Evolutionary conservation across 2,329 filamentous ascomycete genomes (phyloP).

Genomic region (Capronia epimyces): DNA sequence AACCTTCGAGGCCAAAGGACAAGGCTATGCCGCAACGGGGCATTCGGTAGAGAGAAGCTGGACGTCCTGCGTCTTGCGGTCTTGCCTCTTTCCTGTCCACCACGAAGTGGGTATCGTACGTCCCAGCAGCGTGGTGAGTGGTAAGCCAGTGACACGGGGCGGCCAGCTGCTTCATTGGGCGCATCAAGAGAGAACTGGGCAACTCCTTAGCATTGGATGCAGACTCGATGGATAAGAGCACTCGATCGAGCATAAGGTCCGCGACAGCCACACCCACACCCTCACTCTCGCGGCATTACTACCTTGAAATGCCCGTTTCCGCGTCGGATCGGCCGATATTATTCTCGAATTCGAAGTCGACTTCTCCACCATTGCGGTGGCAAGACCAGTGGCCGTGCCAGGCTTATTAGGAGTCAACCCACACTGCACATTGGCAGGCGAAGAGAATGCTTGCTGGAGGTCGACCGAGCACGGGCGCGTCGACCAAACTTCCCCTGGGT

Average conservation of each 20-base stretch:
- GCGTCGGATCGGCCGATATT: no score
- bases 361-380: no score
- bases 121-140: not conserved
- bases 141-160: not conserved
- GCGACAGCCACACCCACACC: no score
- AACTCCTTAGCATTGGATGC: not conserved
- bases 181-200: slow-evolving; percentile 9
- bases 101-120: not conserved
- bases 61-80: no score
- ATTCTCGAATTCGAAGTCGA: no score
- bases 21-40: slow-evolving; percentile 14
- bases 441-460: no score
- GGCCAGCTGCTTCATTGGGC: slow-evolving; percentile 15
- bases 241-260: not conserved
- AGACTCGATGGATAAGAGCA: not conserved
- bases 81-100: no score
- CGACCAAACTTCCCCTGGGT: no score
- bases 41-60: slow-evolving; percentile 15
- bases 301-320: not conserved
- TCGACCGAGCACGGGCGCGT: no score
- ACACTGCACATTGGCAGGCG: no score
- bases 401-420: no score
- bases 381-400: no score
- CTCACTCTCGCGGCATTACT: not conserved
- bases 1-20: not conserved